Base-by-base conservation (phyloP, 768 basidiomycete genomes). In the Pleurotus cornucopiae region DNA sequence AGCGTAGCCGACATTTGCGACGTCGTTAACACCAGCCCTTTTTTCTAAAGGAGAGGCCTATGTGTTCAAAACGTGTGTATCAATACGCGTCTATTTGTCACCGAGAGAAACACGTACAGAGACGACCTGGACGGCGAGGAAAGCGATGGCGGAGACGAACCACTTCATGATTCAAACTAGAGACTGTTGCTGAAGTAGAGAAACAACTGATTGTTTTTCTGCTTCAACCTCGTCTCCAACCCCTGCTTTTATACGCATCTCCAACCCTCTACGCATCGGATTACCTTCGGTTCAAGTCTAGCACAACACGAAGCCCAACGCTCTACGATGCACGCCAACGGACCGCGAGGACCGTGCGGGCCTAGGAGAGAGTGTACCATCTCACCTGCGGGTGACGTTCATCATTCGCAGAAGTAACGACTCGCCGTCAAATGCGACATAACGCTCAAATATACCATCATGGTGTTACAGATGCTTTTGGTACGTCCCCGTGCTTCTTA, bases 1-100 rank as follows among this genome's bases (percentile, higher is more conserved):
- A 13, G 74, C 75, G 48, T 74, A 77, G 41, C 75, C 75, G 37
- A 77, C 38, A 53, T 56, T 70, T 6, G 73, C 74, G 20, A 71
- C 67, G 59, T 77, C 75, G 44, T 61, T 60, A 37, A 64, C 62
- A 0, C 75, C 64, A 3, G 73, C 75, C 40, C 76, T 67, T 61
- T 73, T 76, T 25, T 63, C 64, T 26, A 72, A n/a, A 9, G 54
- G 38, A 6, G 64, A 61, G 38, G 63, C 57, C 56, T 60, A 51
- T 41, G 11, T 40, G 18, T 16, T n/a, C 14, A 3, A 2, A 2
- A 5, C 14, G 25, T 44, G 0, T 55, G 41, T 21, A 12, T 12
- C 23, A 1, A 13, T 16, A 9, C 37, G 4, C 6, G 12, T 39
- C 16, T 5, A 38, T 6, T 18, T 11, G 23, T 4, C 4, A 25